Percentiles rank a stretch among this genome's conserved stretches.
phyloP scores from a whole-genome alignment of 352 stramenopile genomes.

The Pythium biforme region DNA sequence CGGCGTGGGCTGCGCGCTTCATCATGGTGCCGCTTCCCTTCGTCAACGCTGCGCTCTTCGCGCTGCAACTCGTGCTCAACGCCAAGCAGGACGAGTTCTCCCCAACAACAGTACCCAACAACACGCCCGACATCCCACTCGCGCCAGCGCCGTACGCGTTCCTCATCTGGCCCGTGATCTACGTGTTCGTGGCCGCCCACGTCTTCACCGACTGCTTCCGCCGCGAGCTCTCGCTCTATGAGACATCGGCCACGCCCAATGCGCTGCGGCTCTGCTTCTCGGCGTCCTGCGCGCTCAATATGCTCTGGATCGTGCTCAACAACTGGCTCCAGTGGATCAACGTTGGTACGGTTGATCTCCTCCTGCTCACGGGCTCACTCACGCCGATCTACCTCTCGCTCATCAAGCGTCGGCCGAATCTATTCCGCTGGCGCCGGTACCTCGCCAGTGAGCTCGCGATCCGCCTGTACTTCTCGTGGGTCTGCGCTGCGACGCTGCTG shows the following conservation, averaged over 20 bases:
- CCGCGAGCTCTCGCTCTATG: slow-evolving; percentile 44
- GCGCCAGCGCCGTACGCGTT: slow-evolving; percentile 58
- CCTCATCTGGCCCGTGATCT: slow-evolving; percentile 71
- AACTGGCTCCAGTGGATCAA: slow-evolving; percentile 40
- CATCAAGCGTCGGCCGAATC: slow-evolving; percentile 35
- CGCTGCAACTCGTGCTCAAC: slow-evolving; percentile 46
- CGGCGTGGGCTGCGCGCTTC: too few species aligned
- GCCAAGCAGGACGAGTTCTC: slow-evolving; percentile 36
- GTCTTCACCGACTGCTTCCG: slow-evolving; percentile 57
- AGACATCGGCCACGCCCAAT: slow-evolving; percentile 36
- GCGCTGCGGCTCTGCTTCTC: slow-evolving; percentile 52
- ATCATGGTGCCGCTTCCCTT: slow-evolving; percentile 30
- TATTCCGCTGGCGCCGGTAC: slow-evolving; percentile 51
- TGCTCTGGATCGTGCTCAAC: slow-evolving; percentile 56
- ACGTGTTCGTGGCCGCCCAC: slow-evolving; percentile 42
- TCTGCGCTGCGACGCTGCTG: slow-evolving; percentile 43
- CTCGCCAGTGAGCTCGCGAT: slow-evolving; percentile 55
- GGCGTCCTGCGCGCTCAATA: slow-evolving; percentile 47
- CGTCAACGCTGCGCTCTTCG: slow-evolving; percentile 57
- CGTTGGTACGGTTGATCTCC: slow-evolving; percentile 41
- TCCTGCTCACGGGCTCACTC: slow-evolving; percentile 49
- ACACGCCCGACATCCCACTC: slow-evolving; percentile 46
- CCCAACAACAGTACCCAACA: slow-evolving; percentile 30
- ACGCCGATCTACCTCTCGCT: slow-evolving; percentile 60
- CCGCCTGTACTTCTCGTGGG: slow-evolving; percentile 61